These are phyloP conservation scores for Imleria badia DNA, from an alignment of 768 basidiomycete genomes.

Conservation along the genomic window DNA sequence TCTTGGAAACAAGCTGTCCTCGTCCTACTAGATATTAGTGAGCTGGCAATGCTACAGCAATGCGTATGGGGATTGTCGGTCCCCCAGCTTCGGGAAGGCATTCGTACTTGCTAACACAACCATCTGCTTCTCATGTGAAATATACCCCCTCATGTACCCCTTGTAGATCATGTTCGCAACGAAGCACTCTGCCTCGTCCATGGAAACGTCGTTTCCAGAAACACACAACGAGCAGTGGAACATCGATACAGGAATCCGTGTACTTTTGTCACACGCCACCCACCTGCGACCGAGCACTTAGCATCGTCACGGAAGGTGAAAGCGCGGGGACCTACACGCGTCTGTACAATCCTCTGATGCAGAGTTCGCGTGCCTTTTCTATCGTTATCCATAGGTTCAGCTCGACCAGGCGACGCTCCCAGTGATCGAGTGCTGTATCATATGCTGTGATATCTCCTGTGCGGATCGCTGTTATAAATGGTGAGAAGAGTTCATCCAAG, in stretches of 20 bases:
- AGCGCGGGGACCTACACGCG: conserved; percentile 55
- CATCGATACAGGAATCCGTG: conserved; percentile 77
- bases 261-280: conserved; percentile 69
- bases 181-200: conserved; percentile 89
- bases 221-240: conserved; percentile 76
- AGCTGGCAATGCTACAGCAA: conserved; percentile 17
- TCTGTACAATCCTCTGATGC: conserved; percentile 79
- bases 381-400: conserved; percentile 84
- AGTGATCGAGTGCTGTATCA: conserved; percentile 70
- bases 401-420: conserved; percentile 76
- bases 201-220: conserved; percentile 65
- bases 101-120: conserved; percentile 82
- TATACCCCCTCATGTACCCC: conserved; percentile 91
- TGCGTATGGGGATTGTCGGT: conserved; percentile 53
- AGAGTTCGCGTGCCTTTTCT: conserved; percentile 86
- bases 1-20: not conserved
- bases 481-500: conserved; percentile 68
- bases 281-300: conserved; percentile 51
- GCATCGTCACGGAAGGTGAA: not conserved
- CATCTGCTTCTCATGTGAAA: conserved; percentile 93
- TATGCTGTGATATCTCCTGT: conserved; percentile 76
- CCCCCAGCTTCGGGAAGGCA: conserved; percentile 76
- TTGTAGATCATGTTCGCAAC: conserved; percentile 95
- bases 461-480: conserved; percentile 80
- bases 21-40: not conserved